These are phyloP conservation scores for Ogataea pignaliae DNA, from an alignment of 805 yeast genomes.

Conservation along the genomic window DNA sequence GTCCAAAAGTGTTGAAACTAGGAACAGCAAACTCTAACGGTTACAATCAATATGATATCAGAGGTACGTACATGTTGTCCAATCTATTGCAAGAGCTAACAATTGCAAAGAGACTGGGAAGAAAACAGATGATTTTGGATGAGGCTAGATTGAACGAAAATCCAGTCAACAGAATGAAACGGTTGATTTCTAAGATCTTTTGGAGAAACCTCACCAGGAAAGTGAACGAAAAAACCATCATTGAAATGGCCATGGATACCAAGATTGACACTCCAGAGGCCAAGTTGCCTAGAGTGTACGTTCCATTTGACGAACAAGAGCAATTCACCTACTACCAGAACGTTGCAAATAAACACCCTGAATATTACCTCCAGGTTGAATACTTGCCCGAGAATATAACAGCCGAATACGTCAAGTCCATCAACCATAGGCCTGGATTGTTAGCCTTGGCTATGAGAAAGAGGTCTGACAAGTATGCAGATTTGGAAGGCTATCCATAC, in stretches of 20 bases:
- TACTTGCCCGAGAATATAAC: constrained; percentile 72
- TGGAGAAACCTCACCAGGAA: constrained; percentile 78
- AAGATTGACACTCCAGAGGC: constrained; percentile 62
- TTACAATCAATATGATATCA: constrained; percentile 60
- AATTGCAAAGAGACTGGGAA: constrained; percentile 75
- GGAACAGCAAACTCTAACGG: constrained; percentile 88
- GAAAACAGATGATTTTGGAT: constrained; percentile 73
- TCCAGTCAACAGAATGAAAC: constrained; percentile 71
- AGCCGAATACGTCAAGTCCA: constrained; percentile 69
- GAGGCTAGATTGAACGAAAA: constrained; percentile 82
- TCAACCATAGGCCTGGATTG: constrained; percentile 81
- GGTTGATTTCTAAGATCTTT: constrained; percentile 71
- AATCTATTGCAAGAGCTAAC: constrained; percentile 86
- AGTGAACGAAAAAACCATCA: constrained; percentile 57
- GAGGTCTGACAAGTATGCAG: constrained; percentile 25
- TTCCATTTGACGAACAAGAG: constrained; percentile 65
- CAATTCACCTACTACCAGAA: constrained; percentile 65
- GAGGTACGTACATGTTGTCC: constrained; percentile 88
- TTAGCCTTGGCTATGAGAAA: constrained; percentile 71
- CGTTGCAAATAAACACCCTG: constrained; percentile 52
- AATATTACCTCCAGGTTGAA: constrained; percentile 63
- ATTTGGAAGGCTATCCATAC: constrained; percentile 66
- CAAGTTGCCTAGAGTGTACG: constrained; percentile 69
- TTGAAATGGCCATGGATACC: constrained; percentile 71
- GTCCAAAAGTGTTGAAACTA: constrained; percentile 73